Base-by-base conservation (phyloP, 306 rosid species). In the Inga leiocalycina region DNA sequence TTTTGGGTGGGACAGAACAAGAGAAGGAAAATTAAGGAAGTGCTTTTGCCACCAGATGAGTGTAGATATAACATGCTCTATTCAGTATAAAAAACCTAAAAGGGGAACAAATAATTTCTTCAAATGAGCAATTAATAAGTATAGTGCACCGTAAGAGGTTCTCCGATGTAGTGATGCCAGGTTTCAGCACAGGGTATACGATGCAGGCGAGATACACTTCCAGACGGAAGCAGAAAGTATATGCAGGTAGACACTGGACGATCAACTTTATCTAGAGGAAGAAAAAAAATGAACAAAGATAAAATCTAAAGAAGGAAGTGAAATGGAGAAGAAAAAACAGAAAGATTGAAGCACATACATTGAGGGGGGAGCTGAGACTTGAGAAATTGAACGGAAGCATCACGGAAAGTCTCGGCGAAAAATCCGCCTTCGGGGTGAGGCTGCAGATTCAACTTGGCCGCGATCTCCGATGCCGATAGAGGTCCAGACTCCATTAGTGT, bases 381-480 rank as follows among this genome's bases (percentile, higher is more conserved):
- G 34, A 91, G 85, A 44, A 94, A 91, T 48, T 77, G 78, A 46
- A 94, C 69, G 46, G 97, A 92, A 10, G 66, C 46, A 51, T 94
- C 98, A 32, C 98, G 83, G 88, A 94, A 91, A 41, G 94, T 92
- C 83, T 94, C 98, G 0, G 81, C 61, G 86, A 83, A 94, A 43
- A 89, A 92, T 0, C 98, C 98, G 20, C 98, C 98, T 89, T 94
- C 98, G 0, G 90, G 93, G 75, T 94, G 91, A 6, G 95, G 91
- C 72, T 86, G 83, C 82, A 94, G 87, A 83, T 94, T 83, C 88
- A 94, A 73, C 72, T 92, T 94, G n/a, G 69, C 83, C 1, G 84
- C 93, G 10, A 94, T 84, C 84, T 89, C 86, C 10, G 93, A 78
- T 59, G 92, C 90, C 54, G 78, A 51, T 76, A 83, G 22, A 24